Evolutionary conservation across 768 basidiomycete genomes (phyloP).

Genomic region (Podaxis rugospora): DNA sequence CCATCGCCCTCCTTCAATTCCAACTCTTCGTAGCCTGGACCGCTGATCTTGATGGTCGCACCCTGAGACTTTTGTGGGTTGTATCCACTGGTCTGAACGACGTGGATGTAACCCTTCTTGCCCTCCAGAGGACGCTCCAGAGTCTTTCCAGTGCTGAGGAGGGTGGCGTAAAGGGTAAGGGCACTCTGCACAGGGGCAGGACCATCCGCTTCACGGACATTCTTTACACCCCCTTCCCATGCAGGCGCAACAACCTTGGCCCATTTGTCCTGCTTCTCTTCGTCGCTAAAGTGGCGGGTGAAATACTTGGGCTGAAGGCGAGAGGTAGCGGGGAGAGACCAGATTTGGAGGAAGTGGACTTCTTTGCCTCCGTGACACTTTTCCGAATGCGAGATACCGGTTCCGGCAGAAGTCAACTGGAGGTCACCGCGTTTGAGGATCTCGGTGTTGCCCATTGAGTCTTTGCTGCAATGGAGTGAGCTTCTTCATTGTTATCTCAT

Average conservation of each 20-base stretch:
- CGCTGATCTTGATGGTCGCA: slow-evolving; percentile 48
- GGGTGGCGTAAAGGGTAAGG: slow-evolving; percentile 68
- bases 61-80: slow-evolving; percentile 55
- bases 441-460: slow-evolving; percentile 90
- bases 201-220: slow-evolving; percentile 60
- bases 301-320: slow-evolving; percentile 75
- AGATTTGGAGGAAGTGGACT: slow-evolving; percentile 53
- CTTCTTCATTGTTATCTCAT: not conserved
- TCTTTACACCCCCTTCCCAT: slow-evolving; percentile 47
- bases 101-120: slow-evolving; percentile 76
- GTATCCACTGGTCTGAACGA: slow-evolving; percentile 83
- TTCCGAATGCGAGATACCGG: slow-evolving; percentile 82
- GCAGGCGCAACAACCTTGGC: slow-evolving; percentile 75
- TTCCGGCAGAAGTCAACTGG: slow-evolving; percentile 90
- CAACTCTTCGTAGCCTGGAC: slow-evolving; percentile 34
- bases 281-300: slow-evolving; percentile 82
- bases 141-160: slow-evolving; percentile 55
- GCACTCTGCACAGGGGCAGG: slow-evolving; percentile 78
- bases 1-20: slow-evolving; percentile 86
- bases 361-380: slow-evolving; percentile 36
- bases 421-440: slow-evolving; percentile 84
- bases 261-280: slow-evolving; percentile 72
- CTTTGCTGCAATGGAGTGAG: slow-evolving; percentile 48
- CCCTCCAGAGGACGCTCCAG: slow-evolving; percentile 49
- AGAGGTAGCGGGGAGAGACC: slow-evolving; percentile 37